Base-by-base conservation (phyloP, 2,329 filamentous ascomycete species). In the Talaromyces sp. region DNA sequence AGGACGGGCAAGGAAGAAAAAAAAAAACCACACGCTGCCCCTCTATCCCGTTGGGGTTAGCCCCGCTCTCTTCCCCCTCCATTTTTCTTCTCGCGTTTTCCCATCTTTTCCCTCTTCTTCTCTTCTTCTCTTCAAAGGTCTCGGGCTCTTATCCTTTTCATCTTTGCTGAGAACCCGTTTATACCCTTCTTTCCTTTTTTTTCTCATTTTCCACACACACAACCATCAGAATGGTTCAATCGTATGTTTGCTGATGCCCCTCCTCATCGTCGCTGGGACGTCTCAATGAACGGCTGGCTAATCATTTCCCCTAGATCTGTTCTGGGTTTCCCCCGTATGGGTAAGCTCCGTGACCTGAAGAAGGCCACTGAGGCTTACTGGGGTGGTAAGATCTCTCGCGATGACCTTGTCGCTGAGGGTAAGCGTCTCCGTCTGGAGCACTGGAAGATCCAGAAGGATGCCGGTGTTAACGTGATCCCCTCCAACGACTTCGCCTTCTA, bases 401-500 rank as follows among this genome's bases (percentile, higher is more conserved):
- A 89, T 60, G 91, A 96, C 60, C 90, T 99, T 66, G 83, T 97
- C 66, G 84, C 86, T 58, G 94, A 97, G 86, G 94, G 89, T 77
- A 97, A 97, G 90, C 87, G 91, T 76, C 90, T 99, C 57, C 90
- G 94, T 82, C 84, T 92, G 65, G 91, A 88, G 71, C 94, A 99
- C 86, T 99, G 94, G 94, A 91, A 96, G 82, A 96, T 99, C 80
- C 94, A 99, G 84, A 93, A 99, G 85, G 87, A 95, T 79, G 94
- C 94, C 65, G 94, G 94, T 73, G 92, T 97, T 78, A 90, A 97
- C 74, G 83, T 94, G 80, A 97, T 99, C 74, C 94, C 94, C 76
- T 96, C 90, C 89, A 99, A 99, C 78, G 94, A 99, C 86, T 99
- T 99, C 74, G 91, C 94, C 66, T 91, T 91, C 81, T 99, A 99